Evolutionary conservation across 805 yeast genomes (phyloP).

Genomic region (Saccharomycopsis guyanensis): DNA sequence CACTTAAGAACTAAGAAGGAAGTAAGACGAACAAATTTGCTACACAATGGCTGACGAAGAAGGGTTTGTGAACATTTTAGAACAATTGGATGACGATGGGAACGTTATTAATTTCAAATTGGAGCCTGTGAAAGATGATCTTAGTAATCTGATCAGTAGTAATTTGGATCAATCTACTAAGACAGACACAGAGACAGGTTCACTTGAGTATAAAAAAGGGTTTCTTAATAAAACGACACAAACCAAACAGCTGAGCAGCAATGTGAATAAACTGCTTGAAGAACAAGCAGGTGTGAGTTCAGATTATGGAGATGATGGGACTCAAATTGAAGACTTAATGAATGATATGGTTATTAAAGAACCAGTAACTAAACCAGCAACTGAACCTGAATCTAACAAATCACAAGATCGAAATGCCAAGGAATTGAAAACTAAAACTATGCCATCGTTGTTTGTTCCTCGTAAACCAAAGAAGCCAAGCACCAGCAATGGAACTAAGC

Average conservation of each 20-base stretch:
- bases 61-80: constrained; percentile 13
- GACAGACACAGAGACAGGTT: constrained; percentile 1
- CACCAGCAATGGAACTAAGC: background rate
- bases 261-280: background rate
- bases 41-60: constrained; percentile 5
- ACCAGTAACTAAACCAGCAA: background rate
- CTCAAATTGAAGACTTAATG: constrained; percentile 5
- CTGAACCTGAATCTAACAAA: background rate
- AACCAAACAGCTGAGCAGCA: background rate
- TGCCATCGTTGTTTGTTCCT: background rate
- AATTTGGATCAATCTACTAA: background rate
- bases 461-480: background rate
- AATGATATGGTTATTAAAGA: constrained; percentile 6
- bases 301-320: constrained; percentile 8
- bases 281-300: background rate
- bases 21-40: no score
- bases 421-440: background rate
- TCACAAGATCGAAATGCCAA: background rate
- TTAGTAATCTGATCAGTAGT: background rate
- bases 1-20: no score
- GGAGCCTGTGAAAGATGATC: constrained; percentile 5
- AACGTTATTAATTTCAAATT: constrained; percentile 14
- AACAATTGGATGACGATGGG: constrained; percentile 19
- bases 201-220: constrained; percentile 16
- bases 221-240: constrained; percentile 12